Percentiles rank a stretch among this genome's conserved stretches.
phyloP scores from a whole-genome alignment of 2,329 filamentous ascomycete species.

The Clonostachys solani region DNA sequence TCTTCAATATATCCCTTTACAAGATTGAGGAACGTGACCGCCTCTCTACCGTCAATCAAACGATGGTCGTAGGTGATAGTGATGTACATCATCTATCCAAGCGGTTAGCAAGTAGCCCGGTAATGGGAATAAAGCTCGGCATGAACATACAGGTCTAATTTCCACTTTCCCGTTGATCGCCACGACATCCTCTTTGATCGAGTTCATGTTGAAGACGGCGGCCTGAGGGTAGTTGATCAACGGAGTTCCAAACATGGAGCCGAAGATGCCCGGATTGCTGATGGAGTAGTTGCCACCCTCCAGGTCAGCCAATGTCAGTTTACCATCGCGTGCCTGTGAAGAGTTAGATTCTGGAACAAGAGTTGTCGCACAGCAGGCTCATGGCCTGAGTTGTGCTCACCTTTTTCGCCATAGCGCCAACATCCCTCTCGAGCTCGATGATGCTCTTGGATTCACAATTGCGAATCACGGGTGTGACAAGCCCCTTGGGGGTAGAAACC shows the following conservation, averaged over 20 bases:
- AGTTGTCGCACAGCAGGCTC: slow-evolving; percentile 24
- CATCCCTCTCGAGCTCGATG: slow-evolving; percentile 42
- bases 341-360: neutral
- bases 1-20: slow-evolving; percentile 23
- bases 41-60: slow-evolving; percentile 53
- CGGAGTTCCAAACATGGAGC: slow-evolving; percentile 47
- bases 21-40: slow-evolving; percentile 50
- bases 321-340: slow-evolving; percentile 61
- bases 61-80: slow-evolving; percentile 48
- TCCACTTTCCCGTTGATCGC: slow-evolving; percentile 49
- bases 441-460: slow-evolving; percentile 48
- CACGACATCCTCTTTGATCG: slow-evolving; percentile 47
- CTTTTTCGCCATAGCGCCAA: slow-evolving; percentile 37
- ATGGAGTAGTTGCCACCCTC: slow-evolving; percentile 75
- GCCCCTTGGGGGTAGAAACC: slow-evolving; percentile 65
- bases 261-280: slow-evolving; percentile 76
- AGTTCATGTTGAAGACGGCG: slow-evolving; percentile 54
- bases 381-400: too few species aligned
- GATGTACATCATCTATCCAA: slow-evolving; percentile 35
- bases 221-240: slow-evolving; percentile 76
- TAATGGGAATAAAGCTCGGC: too few species aligned
- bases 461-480: slow-evolving; percentile 74
- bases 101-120: too few species aligned
- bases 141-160: slow-evolving; percentile 20
- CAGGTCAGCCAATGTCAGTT: slow-evolving; percentile 74